Evolutionary conservation across 1,284 basidiomycete genomes (phyloP), one percentile per base, ranked within the genome.

Genomic region (Fomitiporia mediterranea): DNA sequence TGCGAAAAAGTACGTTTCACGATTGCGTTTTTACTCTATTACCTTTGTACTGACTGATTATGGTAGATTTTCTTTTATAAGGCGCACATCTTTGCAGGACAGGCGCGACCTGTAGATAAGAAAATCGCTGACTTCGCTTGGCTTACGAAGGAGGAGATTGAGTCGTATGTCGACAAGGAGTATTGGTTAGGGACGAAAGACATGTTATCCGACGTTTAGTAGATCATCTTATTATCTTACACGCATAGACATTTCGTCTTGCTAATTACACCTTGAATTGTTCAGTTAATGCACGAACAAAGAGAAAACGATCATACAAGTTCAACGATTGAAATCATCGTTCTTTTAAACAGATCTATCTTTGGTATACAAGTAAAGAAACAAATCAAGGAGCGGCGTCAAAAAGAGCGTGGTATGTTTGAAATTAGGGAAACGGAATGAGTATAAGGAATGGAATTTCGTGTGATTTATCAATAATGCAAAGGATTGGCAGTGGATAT

Each of bases 61-160:
- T 28, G 28, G 15, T 58, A 73, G 72, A 67, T 74, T 17, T 92
- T 93, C 70, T 90, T 92, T 73, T 88, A 84, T 74, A 93, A 92
- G 68, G 88, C 80, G 23, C 89, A 91, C 64, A 88, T 93, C 53
- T 77, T 93, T 66, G 82, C 87, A 3, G 91, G 90, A 11, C 89
- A 91, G 68, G 81, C 80, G 23, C 73, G 71, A 32, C 83, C 83
- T 19, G 70, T 80, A 53, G 69, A 73, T 34, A 72, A 78, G 61
- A 69, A 70, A 53, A 74, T 88, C 56, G 73, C 76, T 50, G 89
- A 91, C 64, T 94, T 91, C 72, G 91, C 89, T 19, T 95, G 92
- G 92, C 75, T 94, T 60, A 94, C 91, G 55, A 91, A 92, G 71
- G 81, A 93, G 68, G 92, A 95, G 75, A 84, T 94, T 51, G 72